These are phyloP conservation scores for Backusella psychrophila DNA, from an alignment of 192 early-diverging fungal genomes.

Conservation along the genomic window DNA sequence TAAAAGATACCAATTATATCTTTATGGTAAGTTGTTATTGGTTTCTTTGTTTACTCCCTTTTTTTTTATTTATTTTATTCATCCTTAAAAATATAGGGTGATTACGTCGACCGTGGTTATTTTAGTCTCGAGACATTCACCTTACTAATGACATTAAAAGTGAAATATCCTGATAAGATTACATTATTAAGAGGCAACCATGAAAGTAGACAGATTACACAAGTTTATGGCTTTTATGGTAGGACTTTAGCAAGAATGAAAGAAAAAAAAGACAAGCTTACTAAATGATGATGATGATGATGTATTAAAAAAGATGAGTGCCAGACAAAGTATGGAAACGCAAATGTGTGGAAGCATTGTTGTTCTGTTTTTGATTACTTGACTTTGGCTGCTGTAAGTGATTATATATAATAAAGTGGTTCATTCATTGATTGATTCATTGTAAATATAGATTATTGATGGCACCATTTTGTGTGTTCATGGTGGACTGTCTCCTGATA, in stretches of 20 bases:
- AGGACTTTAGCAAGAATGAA: not conserved
- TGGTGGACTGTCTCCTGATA: constrained; percentile 91
- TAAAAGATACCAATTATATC: constrained; percentile 93
- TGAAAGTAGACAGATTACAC: constrained; percentile 95
- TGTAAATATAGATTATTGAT: constrained; percentile 75
- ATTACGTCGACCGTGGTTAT: constrained; percentile 98
- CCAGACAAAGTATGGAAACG: constrained; percentile 91
- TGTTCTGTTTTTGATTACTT: constrained; percentile 93
- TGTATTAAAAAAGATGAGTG: constrained; percentile 70
- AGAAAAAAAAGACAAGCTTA: too few species aligned
- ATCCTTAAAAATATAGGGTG: constrained; percentile 59
- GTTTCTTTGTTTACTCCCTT: not conserved
- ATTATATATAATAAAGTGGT: too few species aligned
- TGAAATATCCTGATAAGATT: constrained; percentile 95
- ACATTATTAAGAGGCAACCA: constrained; percentile 95
- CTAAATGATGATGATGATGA: too few species aligned
- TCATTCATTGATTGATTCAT: not conserved
- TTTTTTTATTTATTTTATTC: constrained; percentile 1
- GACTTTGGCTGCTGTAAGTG: constrained; percentile 82
- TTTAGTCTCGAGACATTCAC: constrained; percentile 97
- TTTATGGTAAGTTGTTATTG: constrained; percentile 74
- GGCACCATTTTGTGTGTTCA: constrained; percentile 91
- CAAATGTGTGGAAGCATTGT: constrained; percentile 96
- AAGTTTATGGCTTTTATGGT: constrained; percentile 96
- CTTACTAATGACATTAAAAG: constrained; percentile 89